Evolutionary conservation across 495 filamentous ascomycete genomes (phyloP).

Genomic region (Cenococcum geophilum): DNA sequence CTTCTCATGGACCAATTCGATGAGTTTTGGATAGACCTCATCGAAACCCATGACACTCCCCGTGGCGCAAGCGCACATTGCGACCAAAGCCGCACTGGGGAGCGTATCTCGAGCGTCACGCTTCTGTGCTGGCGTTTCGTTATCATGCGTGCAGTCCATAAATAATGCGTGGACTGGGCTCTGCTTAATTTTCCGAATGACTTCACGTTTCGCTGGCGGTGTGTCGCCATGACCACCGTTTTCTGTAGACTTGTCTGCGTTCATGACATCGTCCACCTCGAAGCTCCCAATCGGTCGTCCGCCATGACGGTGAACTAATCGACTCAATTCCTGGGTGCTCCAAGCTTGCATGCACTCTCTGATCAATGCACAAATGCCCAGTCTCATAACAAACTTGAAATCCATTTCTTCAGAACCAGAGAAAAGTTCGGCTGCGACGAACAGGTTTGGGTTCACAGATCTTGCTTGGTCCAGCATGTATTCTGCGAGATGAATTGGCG

Average conservation of each 20-base stretch:
- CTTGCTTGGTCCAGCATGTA: slow-evolving; percentile 90
- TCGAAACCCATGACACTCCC: slow-evolving; percentile 99
- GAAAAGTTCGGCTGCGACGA: slow-evolving; percentile 93
- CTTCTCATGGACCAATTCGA: slow-evolving; percentile 85
- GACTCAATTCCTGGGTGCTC: slow-evolving; percentile 86
- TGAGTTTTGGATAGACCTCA: slow-evolving; percentile 85
- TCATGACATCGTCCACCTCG: slow-evolving; percentile 59
- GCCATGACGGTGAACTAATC: slow-evolving; percentile 88
- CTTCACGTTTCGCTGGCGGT: slow-evolving; percentile 42
- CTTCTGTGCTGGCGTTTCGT: slow-evolving; percentile 93
- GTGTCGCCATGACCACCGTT: slow-evolving; percentile 33
- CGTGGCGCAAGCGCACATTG: slow-evolving; percentile 88
- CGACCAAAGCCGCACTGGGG: slow-evolving; percentile 89
- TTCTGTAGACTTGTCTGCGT: slow-evolving; percentile 36
- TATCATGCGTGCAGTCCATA: slow-evolving; percentile 99
- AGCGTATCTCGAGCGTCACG: slow-evolving; percentile 90
- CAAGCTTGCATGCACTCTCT: slow-evolving; percentile 98
- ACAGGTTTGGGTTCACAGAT: slow-evolving; percentile 78
- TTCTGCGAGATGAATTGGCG: slow-evolving; percentile 85
- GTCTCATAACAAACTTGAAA: slow-evolving; percentile 85
- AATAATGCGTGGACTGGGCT: slow-evolving; percentile 88
- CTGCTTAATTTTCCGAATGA: slow-evolving; percentile 66
- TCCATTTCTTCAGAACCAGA: slow-evolving; percentile 94
- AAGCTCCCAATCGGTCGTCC: slow-evolving; percentile 95
- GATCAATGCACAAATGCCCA: slow-evolving; percentile 85